phyloP scores from a whole-genome alignment of 2,329 filamentous ascomycete genomes.

The Truncatella angustata region DNA sequence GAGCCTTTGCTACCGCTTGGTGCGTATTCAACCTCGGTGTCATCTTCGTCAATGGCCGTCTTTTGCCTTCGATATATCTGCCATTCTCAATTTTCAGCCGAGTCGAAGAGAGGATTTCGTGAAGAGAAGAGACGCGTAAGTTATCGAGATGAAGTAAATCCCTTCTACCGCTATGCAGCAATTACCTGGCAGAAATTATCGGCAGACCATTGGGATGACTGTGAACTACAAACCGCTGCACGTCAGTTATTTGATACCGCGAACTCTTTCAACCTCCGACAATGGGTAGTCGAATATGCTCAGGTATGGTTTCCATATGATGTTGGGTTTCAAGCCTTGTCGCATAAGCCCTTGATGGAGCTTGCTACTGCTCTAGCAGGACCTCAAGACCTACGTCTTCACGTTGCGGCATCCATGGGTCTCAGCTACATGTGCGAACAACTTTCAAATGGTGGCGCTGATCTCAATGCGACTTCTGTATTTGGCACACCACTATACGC shows the following conservation, averaged over 20 bases:
- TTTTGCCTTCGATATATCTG: neutral
- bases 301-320: neutral
- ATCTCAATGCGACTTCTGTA: neutral
- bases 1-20: neutral
- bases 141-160: neutral
- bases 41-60: neutral
- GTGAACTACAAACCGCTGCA: neutral
- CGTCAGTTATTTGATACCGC: neutral
- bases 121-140: neutral
- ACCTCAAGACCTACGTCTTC: neutral
- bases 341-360: neutral
- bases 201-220: neutral
- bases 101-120: neutral
- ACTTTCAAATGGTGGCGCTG: neutral
- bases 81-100: neutral
- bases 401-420: neutral
- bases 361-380: neutral
- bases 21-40: neutral
- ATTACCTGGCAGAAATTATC: neutral
- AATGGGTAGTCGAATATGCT: neutral
- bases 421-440: neutral
- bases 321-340: neutral
- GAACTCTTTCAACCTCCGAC: neutral
- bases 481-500: neutral
- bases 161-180: slow-evolving; percentile 2